phyloP scores from a whole-genome alignment of 1,284 basidiomycete species.

The Rhodotorula glutinis region DNA sequence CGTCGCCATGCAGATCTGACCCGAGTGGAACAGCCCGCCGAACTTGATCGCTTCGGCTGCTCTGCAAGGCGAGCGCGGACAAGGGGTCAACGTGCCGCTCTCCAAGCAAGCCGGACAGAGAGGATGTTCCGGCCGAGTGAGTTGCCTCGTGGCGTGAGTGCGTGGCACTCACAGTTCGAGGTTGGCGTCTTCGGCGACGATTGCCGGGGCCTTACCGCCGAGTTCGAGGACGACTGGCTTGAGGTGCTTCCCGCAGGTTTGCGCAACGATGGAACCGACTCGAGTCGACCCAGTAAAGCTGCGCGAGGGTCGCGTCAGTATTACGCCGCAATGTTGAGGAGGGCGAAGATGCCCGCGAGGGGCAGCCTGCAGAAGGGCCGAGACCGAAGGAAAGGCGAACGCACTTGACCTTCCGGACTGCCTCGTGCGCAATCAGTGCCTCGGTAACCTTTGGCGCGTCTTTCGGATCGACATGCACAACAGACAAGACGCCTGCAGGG shows the following conservation, averaged over 20 bases:
- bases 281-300: conserved; percentile 53
- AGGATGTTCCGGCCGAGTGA: too few relatives aligned
- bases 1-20: conserved; percentile 50
- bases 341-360: too few relatives aligned
- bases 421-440: conserved; percentile 59
- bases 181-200: conserved; percentile 62
- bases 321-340: too few relatives aligned
- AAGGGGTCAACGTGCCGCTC: not conserved
- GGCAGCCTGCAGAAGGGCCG: not conserved
- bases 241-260: conserved; percentile 49
- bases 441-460: conserved; percentile 52
- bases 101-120: too few relatives aligned
- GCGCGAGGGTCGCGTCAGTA: not conserved
- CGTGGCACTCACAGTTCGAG: conserved; percentile 56
- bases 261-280: conserved; percentile 47
- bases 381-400: not conserved
- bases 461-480: conserved; percentile 57
- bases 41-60: conserved; percentile 52
- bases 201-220: conserved; percentile 53
- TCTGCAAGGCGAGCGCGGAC: not conserved
- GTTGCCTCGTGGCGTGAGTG: too few relatives aligned
- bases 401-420: conserved; percentile 54
- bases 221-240: conserved; percentile 52
- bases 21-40: conserved; percentile 61
- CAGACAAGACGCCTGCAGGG: conserved; percentile 61